Evolutionary conservation across 2,329 filamentous ascomycete species (phyloP).

Genomic region (Beauveria asiatica): DNA sequence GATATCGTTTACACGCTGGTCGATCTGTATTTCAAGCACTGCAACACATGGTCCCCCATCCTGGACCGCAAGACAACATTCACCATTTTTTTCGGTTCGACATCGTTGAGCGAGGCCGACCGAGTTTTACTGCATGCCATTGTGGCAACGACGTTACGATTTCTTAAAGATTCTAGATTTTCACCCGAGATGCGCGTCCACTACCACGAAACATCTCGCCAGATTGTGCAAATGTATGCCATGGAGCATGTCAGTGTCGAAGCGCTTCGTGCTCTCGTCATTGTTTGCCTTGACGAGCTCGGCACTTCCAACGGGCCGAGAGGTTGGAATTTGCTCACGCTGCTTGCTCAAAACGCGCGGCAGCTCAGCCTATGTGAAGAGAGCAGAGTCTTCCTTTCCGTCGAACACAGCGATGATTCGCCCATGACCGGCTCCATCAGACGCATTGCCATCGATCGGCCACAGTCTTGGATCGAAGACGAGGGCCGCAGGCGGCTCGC

Average conservation of each 20-base stretch:
- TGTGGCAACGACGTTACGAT: constrained; percentile 33
- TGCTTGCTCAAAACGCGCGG: constrained; percentile 29
- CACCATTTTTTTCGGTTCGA: constrained; percentile 31
- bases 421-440: constrained; percentile 27
- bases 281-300: constrained; percentile 32
- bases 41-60: constrained; percentile 50
- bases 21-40: constrained; percentile 55
- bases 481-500: constrained; percentile 33
- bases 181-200: constrained; percentile 29
- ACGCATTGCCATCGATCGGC: constrained; percentile 25
- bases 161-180: constrained; percentile 31
- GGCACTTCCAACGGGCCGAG: constrained; percentile 34
- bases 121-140: constrained; percentile 35
- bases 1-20: constrained; percentile 52
- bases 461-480: constrained; percentile 37
- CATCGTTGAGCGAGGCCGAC: constrained; percentile 30
- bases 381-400: constrained; percentile 27
- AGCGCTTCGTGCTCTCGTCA: constrained; percentile 31
- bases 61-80: constrained; percentile 35
- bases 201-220: constrained; percentile 30
- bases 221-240: constrained; percentile 32
- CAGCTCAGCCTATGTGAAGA: constrained; percentile 33
- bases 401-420: constrained; percentile 22
- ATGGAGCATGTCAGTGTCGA: constrained; percentile 33
- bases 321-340: constrained; percentile 32